Conservation (phyloP, 352 stramenopile genomes). For the Aphanomyces cochlioides region DNA sequence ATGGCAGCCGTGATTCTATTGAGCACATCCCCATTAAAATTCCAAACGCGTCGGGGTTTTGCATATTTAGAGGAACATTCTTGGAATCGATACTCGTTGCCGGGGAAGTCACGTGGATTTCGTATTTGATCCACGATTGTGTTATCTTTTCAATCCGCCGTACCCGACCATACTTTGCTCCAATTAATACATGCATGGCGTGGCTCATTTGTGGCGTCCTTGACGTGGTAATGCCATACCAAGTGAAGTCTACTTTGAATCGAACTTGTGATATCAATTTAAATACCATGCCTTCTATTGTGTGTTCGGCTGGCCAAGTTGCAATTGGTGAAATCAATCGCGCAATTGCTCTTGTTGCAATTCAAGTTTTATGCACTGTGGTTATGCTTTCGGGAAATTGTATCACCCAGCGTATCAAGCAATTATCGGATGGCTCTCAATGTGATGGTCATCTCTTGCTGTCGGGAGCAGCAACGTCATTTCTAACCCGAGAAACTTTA, state of each 20-base stretch:
- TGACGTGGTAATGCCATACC: neutral
- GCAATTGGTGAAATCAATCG: too few relatives aligned
- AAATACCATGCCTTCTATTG: neutral
- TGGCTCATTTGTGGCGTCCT: neutral
- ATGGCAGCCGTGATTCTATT: slow-evolving; percentile 9
- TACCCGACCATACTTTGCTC: neutral
- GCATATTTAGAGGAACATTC: neutral
- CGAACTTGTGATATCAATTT: neutral
- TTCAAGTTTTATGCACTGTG: too few relatives aligned
- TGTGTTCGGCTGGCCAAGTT: neutral
- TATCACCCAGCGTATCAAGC: too few relatives aligned
- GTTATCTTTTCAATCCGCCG: neutral
- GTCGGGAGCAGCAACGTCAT: too few relatives aligned
- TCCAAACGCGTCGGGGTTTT: neutral
- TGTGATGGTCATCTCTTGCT: too few relatives aligned
- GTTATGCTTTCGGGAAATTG: too few relatives aligned
- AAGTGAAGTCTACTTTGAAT: neutral
- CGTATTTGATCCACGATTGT: slow-evolving; percentile 8
- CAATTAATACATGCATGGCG: neutral
- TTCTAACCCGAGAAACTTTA: too few relatives aligned
- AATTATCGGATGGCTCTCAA: too few relatives aligned
- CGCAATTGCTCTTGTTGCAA: too few relatives aligned
- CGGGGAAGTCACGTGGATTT: slow-evolving; percentile 7
- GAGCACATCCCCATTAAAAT: slow-evolving; percentile 1
- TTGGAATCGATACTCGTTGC: neutral